These are phyloP conservation scores for Miscanthus lutarioriparius DNA, from an alignment of 176 grass and related monocot genomes.

Conservation along the genomic window DNA sequence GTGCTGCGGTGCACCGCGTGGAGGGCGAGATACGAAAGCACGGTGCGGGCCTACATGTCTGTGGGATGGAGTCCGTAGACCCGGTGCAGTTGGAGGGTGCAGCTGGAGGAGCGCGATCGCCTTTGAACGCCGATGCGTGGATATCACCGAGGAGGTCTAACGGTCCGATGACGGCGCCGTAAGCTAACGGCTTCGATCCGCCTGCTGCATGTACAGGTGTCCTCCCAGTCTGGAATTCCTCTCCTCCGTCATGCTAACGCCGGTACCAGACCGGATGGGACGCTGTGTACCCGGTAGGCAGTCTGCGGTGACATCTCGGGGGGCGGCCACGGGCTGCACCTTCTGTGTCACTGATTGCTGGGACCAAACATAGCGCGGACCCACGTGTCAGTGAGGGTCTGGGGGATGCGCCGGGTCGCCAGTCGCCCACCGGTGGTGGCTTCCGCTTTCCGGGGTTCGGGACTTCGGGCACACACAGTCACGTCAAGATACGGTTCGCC, in stretches of 20 bases:
- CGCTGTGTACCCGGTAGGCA: no score
- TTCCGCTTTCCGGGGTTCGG: no score
- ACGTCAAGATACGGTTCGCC: background rate
- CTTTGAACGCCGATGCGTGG: background rate
- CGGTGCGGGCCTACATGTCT: fast-evolving
- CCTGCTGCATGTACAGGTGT: background rate
- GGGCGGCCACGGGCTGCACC: no score
- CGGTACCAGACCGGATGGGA: slow-evolving; percentile 17
- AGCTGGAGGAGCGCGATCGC: background rate
- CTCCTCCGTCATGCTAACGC: slow-evolving; percentile 12
- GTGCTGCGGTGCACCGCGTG: background rate
- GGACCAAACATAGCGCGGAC: fast-evolving
- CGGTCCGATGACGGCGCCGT: slow-evolving; percentile 24
- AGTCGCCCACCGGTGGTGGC: no score
- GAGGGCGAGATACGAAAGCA: no score
- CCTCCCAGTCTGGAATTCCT: slow-evolving; percentile 3
- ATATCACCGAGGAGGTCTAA: slow-evolving; percentile 12
- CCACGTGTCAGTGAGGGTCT: background rate
- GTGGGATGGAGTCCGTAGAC: fast-evolving
- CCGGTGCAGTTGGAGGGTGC: background rate
- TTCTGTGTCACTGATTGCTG: fast-evolving
- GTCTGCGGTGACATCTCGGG: no score
- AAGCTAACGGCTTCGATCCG: background rate
- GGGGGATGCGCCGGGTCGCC: no score
- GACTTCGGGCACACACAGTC: background rate